Evolutionary conservation across 2,329 filamentous ascomycete genomes (phyloP).

Genomic region (Aspergillus tamarii): DNA sequence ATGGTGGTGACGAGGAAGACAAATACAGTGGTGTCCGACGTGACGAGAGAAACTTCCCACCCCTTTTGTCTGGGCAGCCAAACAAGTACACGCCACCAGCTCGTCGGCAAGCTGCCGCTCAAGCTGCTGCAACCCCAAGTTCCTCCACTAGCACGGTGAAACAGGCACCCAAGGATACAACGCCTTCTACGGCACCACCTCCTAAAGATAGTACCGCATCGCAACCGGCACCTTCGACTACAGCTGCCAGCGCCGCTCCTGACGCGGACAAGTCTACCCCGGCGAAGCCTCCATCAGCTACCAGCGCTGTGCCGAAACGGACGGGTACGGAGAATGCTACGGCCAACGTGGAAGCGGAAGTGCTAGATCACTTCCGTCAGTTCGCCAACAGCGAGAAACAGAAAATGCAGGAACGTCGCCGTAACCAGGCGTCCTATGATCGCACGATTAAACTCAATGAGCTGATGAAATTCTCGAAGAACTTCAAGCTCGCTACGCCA

Average conservation of each 20-base stretch:
- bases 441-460: constrained; percentile 93
- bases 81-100: constrained; percentile 91
- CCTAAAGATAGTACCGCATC: constrained; percentile 28
- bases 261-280: constrained; percentile 31
- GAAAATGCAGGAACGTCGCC: constrained; percentile 60
- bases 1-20: constrained; percentile 84
- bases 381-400: constrained; percentile 66
- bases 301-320: constrained; percentile 36
- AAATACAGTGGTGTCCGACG: constrained; percentile 95
- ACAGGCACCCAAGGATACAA: constrained; percentile 59
- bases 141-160: constrained; percentile 89
- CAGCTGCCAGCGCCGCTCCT: constrained; percentile 25
- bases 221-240: constrained; percentile 19
- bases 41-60: constrained; percentile 63
- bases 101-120: constrained; percentile 74
- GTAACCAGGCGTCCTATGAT: constrained; percentile 65
- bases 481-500: constrained; percentile 91
- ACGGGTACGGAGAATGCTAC: constrained; percentile 56
- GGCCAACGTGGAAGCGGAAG: constrained; percentile 63
- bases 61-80: constrained; percentile 62
- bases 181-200: constrained; percentile 31
- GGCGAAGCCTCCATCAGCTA: constrained; percentile 33
- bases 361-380: constrained; percentile 66
- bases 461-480: constrained; percentile 90
- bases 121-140: constrained; percentile 73